These are phyloP conservation scores for Nicotiana paniculata DNA, from an alignment of 257 asterid species.

Conservation along the genomic window DNA sequence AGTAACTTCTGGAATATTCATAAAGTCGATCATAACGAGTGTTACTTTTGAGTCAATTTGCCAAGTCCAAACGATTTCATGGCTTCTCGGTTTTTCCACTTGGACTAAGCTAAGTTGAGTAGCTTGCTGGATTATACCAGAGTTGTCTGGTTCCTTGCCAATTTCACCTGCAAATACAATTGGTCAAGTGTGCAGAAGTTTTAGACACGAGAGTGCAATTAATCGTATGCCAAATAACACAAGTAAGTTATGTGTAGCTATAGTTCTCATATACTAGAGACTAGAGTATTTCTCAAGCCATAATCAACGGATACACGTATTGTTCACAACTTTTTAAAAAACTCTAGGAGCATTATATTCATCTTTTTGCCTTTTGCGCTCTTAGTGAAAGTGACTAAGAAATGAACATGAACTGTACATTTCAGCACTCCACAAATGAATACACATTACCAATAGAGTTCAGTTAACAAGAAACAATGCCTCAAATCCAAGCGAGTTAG, in stretches of 20 bases:
- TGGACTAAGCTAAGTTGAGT: background rate
- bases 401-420: no score
- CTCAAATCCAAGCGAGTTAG: background rate
- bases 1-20: background rate
- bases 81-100: conserved; percentile 5
- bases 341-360: no score
- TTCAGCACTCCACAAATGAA: background rate
- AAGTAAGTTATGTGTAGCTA: no score
- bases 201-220: no score
- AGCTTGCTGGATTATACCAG: background rate
- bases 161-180: conserved; percentile 2
- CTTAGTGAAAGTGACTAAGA: no score
- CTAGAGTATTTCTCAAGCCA: background rate
- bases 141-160: background rate
- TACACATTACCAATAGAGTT: background rate
- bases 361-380: no score
- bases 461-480: background rate
- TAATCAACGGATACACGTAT: background rate
- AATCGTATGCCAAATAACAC: no score
- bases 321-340: no score
- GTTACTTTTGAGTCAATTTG: background rate
- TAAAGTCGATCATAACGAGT: background rate
- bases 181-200: background rate
- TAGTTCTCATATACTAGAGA: no score
- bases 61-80: background rate